phyloP scores from a whole-genome alignment of 139 green algal genomes.

The Picochlorum sp. region DNA sequence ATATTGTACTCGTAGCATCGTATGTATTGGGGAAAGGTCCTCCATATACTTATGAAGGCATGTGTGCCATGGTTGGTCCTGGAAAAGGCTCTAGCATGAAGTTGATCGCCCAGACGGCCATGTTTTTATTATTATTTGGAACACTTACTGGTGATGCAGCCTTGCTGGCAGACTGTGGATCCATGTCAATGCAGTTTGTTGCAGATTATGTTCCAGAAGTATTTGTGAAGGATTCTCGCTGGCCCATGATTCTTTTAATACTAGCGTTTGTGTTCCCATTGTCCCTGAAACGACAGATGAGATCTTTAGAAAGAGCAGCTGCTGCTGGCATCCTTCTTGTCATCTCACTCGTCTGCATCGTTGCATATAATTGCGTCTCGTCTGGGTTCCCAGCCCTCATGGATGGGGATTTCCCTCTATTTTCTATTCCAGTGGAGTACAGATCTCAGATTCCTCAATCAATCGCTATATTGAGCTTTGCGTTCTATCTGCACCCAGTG shows the following conservation, averaged over 20 bases:
- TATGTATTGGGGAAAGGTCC: constrained; percentile 21
- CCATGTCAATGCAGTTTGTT: constrained; percentile 26
- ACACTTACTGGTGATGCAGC: constrained; percentile 65
- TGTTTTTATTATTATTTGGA: constrained; percentile 71
- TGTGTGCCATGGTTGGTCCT: constrained; percentile 18
- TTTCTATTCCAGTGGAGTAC: constrained; percentile 1
- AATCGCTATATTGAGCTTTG: constrained; percentile 42
- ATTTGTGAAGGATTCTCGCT: background rate
- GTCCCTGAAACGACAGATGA: background rate
- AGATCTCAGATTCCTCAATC: constrained; percentile 30
- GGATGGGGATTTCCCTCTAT: constrained; percentile 52
- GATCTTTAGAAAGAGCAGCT: constrained; percentile 50
- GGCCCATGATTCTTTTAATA: background rate
- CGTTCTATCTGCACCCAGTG: constrained; percentile 51
- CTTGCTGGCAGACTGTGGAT: constrained; percentile 57
- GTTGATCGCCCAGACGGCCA: constrained; percentile 36
- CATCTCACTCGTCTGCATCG: constrained; percentile 36
- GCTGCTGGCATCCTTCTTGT: constrained; percentile 56
- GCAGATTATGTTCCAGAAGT: background rate
- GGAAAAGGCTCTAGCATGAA: background rate
- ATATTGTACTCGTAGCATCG: constrained; percentile 50
- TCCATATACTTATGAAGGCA: constrained; percentile 50
- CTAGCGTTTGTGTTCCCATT: constrained; percentile 7
- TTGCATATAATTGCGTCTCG: constrained; percentile 15
- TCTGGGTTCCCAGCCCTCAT: constrained; percentile 55